Percentiles rank a stretch among this genome's conserved stretches.
These are phyloP conservation scores for Nothophoma quercina DNA, from an alignment of 2,329 filamentous ascomycete species.

Conservation along the genomic window DNA sequence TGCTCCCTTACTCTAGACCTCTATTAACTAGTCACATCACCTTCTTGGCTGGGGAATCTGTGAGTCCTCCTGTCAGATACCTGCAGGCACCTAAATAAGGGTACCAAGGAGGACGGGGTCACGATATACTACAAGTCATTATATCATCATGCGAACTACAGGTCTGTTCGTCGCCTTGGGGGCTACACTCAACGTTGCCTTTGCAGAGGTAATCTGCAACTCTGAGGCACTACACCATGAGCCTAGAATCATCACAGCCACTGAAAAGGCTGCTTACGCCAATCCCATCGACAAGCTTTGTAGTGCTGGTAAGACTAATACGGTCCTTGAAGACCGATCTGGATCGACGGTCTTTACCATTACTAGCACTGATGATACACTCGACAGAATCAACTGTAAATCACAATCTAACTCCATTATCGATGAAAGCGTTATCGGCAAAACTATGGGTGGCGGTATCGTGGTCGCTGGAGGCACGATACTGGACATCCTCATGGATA, in stretches of 20 bases:
- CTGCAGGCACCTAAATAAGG: too few species aligned
- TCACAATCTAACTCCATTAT: not conserved
- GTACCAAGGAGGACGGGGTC: too few species aligned
- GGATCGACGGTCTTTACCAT: not conserved
- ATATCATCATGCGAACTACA: not conserved
- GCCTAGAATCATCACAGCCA: not conserved
- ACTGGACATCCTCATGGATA: not conserved
- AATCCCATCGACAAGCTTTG: not conserved
- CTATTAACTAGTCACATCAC: too few species aligned
- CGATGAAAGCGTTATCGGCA: not conserved
- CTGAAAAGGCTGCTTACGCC: not conserved
- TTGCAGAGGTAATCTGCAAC: not conserved
- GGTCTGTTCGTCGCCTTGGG: not conserved
- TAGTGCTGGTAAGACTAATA: not conserved
- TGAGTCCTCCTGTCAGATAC: too few species aligned
- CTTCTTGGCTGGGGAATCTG: too few species aligned
- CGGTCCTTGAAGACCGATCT: not conserved
- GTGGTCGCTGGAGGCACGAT: not conserved
- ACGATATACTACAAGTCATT: too few species aligned
- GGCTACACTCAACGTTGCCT: not conserved
- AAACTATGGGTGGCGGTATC: not conserved
- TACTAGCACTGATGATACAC: not conserved
- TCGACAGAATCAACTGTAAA: not conserved
- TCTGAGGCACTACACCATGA: not conserved
- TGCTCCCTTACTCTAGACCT: too few species aligned